These are phyloP conservation scores for Leucocoprinus birnbaumii DNA, from an alignment of 768 basidiomycete species.

Conservation along the genomic window DNA sequence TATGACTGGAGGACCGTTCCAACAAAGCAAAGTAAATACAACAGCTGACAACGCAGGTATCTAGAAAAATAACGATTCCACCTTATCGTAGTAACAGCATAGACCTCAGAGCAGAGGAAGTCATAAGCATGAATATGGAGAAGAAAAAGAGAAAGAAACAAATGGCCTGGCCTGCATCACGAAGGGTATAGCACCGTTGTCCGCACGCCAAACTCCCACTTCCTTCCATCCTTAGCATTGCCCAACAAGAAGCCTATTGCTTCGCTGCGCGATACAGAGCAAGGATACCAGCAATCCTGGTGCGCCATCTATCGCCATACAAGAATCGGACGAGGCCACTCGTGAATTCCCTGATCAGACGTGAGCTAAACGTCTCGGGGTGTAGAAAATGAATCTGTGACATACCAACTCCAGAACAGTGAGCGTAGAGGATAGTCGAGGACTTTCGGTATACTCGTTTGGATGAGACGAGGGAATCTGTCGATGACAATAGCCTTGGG, in stretches of 20 bases:
- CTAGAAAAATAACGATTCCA: background rate
- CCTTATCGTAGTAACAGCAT: background rate
- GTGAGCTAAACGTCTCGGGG: background rate
- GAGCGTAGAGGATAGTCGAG: conserved; percentile 87
- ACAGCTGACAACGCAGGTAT: conserved; percentile 1
- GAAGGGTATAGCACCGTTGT: no score
- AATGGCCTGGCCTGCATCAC: no score
- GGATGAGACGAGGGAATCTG: conserved; percentile 77
- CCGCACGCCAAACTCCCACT: background rate
- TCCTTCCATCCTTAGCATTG: background rate
- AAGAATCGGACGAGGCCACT: conserved; percentile 47
- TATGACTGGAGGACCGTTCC: no score
- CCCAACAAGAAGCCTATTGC: conserved; percentile 17
- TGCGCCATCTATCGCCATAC: conserved; percentile 51
- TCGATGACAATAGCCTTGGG: conserved; percentile 87
- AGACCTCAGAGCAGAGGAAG: background rate
- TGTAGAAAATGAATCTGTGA: conserved; percentile 11
- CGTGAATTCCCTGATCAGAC: conserved; percentile 43
- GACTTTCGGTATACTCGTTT: conserved; percentile 82
- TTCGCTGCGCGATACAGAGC: conserved; percentile 33
- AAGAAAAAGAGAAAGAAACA: no score
- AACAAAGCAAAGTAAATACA: background rate
- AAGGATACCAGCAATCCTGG: conserved; percentile 40
- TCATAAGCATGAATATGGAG: no score
- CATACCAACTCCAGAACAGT: conserved; percentile 71